Evolutionary conservation across 441 rosid species (phyloP), one percentile per base, ranked within the genome.

Genomic region (Melastoma candidum): DNA sequence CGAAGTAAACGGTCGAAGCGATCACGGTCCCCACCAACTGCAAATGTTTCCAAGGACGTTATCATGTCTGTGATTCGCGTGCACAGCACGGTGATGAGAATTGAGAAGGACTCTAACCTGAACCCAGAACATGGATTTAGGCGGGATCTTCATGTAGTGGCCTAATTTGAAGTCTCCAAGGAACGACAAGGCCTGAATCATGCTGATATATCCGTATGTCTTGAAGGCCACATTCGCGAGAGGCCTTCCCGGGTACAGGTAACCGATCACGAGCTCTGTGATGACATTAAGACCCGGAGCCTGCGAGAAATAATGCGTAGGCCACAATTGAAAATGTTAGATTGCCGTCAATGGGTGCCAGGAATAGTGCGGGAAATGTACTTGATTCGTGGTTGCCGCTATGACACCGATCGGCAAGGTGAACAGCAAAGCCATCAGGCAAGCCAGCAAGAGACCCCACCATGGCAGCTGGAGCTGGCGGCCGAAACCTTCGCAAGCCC

Each of bases 91-190:
- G 22, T 17, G 22, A 17, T 17, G 22, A 17, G 22, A 17, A 17
- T 17, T 17, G 22, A 17, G 22, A 1, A 45, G 32, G 12, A 27
- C 4, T 13, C 2, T 29, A 13, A 58, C 63, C 63, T 60, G 63
- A 27, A 47, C 60, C 12, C 48, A 26, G 45, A 63, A 63, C 66
- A 63, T 63, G 1, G 66, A 54, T n/a, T 49, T 63, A 1, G 66
- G 66, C 14, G 66, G 66, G 36, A 55, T 63, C 11, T 63, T 63
- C 66, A 63, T 55, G 46, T 63, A 63, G 41, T 63, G 60, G 3
- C 66, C 66, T 2, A 63, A 46, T 46, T 63, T 63, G 59, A 63
- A 63, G 26, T 55, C 66, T 22, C 24, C n/a, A 0, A 63, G 55
- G 41, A 63, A 63, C 45, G 29, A 6, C 11, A 63, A 11, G 3